A percentile compares a stretch with the other conserved stretches of the same genome.
phyloP scores from a whole-genome alignment of 78 protist species.

The Cyanophora paradoxa region DNA sequence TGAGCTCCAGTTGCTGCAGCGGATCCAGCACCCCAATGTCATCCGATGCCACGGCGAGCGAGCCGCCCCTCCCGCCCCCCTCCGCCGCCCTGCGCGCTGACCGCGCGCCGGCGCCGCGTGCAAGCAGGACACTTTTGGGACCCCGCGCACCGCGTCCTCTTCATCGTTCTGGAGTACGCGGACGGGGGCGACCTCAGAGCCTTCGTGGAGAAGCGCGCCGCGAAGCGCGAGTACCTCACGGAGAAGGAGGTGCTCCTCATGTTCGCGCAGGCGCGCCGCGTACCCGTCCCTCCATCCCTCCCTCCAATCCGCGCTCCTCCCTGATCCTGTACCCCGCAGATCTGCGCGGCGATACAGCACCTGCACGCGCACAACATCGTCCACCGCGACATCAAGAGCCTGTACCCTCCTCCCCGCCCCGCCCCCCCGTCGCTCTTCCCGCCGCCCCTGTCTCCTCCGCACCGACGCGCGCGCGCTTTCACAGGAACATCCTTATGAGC shows the following conservation, averaged over 20 bases:
- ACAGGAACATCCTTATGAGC: neutral
- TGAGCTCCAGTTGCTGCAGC: neutral
- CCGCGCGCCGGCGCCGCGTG: too few species aligned
- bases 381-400: conserved; percentile 72
- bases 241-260: neutral
- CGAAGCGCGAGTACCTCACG: neutral
- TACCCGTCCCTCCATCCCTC: too few species aligned
- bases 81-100: too few species aligned
- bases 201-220: neutral
- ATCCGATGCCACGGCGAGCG: conserved; percentile 7
- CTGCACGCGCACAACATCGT: conserved; percentile 62
- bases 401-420: too few species aligned
- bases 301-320: too few species aligned
- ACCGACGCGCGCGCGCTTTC: too few species aligned
- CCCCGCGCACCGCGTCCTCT: neutral
- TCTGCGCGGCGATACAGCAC: conserved; percentile 23
- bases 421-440: too few species aligned
- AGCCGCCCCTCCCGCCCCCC: too few species aligned
- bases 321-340: too few species aligned
- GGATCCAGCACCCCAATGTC: conserved; percentile 18
- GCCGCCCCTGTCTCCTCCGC: too few species aligned
- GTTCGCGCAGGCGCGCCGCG: neutral
- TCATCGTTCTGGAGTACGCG: conserved; percentile 19
- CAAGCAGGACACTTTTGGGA: neutral
- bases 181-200: conserved; percentile 12